Conservation (phyloP, 148 eudicot genomes). For the Polygonum maritimum region DNA sequence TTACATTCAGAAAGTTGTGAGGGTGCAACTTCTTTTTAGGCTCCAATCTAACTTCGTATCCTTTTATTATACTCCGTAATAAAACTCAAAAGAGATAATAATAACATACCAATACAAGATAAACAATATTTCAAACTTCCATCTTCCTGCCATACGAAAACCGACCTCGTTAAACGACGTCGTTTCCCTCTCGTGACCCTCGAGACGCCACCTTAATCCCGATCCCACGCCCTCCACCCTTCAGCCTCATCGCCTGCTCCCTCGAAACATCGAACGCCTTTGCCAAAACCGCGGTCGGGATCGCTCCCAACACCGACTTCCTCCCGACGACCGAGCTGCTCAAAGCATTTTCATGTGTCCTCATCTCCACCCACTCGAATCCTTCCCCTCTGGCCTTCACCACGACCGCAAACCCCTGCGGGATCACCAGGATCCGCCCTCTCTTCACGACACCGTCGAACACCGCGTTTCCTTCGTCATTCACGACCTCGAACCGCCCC, state of each 20-base stretch:
- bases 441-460: constrained; percentile 37
- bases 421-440: constrained; percentile 53
- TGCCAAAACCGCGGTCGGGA: constrained; percentile 45
- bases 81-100: no score
- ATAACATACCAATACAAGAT: no score
- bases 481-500: constrained; percentile 39
- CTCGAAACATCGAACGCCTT: constrained; percentile 33
- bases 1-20: no score
- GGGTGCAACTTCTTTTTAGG: no score
- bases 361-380: constrained; percentile 48
- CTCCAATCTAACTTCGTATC: no score
- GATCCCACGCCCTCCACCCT: constrained; percentile 33
- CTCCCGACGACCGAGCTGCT: constrained; percentile 33
- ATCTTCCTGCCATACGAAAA: neutral
- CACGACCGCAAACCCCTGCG: constrained; percentile 45
- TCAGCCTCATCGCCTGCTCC: constrained; percentile 43
- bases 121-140: neutral
- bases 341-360: constrained; percentile 36
- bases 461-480: constrained; percentile 25
- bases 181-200: neutral
- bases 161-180: neutral
- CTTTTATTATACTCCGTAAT: no score
- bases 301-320: constrained; percentile 31
- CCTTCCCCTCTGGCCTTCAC: constrained; percentile 45
- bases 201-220: neutral